These are phyloP conservation scores for Pichia cabralensis DNA, from an alignment of 805 yeast genomes.

Conservation along the genomic window DNA sequence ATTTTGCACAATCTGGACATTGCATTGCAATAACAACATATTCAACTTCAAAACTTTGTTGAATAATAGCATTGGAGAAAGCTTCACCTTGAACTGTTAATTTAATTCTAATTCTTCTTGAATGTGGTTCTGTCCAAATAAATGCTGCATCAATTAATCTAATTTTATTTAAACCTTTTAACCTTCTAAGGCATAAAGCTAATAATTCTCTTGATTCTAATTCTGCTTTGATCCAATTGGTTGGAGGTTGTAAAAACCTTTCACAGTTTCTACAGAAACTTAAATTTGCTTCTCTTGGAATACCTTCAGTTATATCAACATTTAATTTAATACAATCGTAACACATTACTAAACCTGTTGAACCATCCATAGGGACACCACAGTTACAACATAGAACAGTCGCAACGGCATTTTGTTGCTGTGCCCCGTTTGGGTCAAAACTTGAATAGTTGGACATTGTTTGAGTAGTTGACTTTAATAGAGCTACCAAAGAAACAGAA, in stretches of 20 bases:
- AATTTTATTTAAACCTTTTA: conserved; percentile 80
- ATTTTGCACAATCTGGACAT: conserved; percentile 97
- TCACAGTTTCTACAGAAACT: conserved; percentile 97
- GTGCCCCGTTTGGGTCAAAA: conserved; percentile 26
- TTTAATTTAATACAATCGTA: conserved; percentile 92
- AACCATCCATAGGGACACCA: conserved; percentile 97
- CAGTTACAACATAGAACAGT: conserved; percentile 96
- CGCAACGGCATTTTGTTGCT: conserved; percentile 33
- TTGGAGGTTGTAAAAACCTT: conserved; percentile 88
- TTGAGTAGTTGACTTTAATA: too few species aligned
- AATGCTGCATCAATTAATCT: conserved; percentile 88
- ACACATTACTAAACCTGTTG: conserved; percentile 89
- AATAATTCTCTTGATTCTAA: conserved; percentile 87
- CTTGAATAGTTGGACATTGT: conserved; percentile 40
- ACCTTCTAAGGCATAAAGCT: conserved; percentile 79
- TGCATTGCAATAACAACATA: conserved; percentile 91
- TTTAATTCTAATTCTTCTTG: conserved; percentile 85
- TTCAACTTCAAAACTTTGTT: conserved; percentile 91
- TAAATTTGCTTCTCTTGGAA: conserved; percentile 87
- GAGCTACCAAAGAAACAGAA: too few species aligned
- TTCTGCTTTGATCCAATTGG: conserved; percentile 85
- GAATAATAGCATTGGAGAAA: conserved; percentile 79
- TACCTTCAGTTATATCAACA: conserved; percentile 88
- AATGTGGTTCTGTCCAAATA: conserved; percentile 99
- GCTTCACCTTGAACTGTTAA: conserved; percentile 97